Evolutionary conservation across 1,284 basidiomycete species (phyloP), one percentile per base, ranked within the genome.

Genomic region (Mycosarcoma maydis): DNA sequence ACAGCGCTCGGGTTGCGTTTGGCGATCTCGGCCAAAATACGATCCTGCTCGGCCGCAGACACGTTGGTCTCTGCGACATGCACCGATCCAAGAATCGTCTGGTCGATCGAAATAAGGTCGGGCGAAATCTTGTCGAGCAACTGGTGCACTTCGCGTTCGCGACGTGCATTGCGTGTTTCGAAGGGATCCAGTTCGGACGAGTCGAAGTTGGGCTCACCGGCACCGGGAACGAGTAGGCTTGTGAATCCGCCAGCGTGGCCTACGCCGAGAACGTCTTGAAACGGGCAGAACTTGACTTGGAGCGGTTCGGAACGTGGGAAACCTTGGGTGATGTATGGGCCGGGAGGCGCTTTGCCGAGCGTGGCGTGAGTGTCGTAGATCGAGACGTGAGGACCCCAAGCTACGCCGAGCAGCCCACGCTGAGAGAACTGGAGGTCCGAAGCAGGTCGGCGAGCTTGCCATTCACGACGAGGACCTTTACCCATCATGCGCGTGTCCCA

Each of bases 401-500:
- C 90, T 10, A 94, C 90, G 3, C 90, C 91, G 55, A 99, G 83
- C 57, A 89, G 87, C 0, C 95, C 95, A 69, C 88, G 88, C 67
- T 90, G 89, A 72, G 84, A 85, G 77, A 83, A 87, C 14, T 76
- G 65, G 2, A 85, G 48, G 1, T 77, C 74, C 13, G 72, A 74
- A 3, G 83, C 82, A 8, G 83, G 81, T 55, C 80, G 81, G 16
- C 92, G 85, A 14, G 89, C 86, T 11, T 82, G 84, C 93, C 94
- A 97, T 61, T 90, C 88, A 45, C 92, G 84, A 29, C 96, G 87
- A 3, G 90, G 88, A 6, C 78, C 77, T 23, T 90, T 90, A 72
- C 91, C 93, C 90, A 94, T 95, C 85, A 93, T 97, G 46, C 96
- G 85, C 76, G 89, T 91, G 83, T 98, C 96, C 96, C 95, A 99